These are phyloP conservation scores for Aspergillus novoparasiticus DNA, from an alignment of 2,329 filamentous ascomycete genomes.

Conservation along the genomic window DNA sequence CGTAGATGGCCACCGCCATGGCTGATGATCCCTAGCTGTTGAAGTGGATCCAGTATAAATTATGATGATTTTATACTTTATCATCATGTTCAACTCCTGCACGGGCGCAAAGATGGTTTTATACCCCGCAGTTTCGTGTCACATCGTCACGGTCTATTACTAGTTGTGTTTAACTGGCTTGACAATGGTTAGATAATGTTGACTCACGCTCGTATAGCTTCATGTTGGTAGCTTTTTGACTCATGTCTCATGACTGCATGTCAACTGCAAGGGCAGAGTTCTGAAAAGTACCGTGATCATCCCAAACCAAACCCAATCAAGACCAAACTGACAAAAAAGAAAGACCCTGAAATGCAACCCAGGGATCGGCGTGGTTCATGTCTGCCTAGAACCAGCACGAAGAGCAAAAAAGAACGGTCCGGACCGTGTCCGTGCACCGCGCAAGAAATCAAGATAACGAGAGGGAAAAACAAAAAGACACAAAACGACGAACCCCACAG, in stretches of 20 bases:
- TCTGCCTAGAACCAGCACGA: neutral
- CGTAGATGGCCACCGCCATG: neutral
- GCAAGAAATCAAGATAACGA: neutral
- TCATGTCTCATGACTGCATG: neutral
- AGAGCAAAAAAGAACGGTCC: neutral
- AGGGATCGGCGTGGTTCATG: neutral
- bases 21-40: neutral
- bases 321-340: no score
- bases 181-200: neutral
- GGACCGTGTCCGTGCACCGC: neutral
- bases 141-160: neutral
- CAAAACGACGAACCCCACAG: neutral
- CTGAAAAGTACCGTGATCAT: no score
- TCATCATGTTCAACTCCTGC: neutral
- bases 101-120: neutral
- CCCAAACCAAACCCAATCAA: no score
- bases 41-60: neutral
- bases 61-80: no score
- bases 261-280: no score
- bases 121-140: neutral
- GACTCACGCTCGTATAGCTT: neutral
- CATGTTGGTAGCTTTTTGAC: neutral
- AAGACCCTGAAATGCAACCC: neutral
- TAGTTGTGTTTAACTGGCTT: neutral
- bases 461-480: neutral